Base-by-base conservation (phyloP, 352 stramenopile genomes). In the Phytophthora ohioensis region DNA sequence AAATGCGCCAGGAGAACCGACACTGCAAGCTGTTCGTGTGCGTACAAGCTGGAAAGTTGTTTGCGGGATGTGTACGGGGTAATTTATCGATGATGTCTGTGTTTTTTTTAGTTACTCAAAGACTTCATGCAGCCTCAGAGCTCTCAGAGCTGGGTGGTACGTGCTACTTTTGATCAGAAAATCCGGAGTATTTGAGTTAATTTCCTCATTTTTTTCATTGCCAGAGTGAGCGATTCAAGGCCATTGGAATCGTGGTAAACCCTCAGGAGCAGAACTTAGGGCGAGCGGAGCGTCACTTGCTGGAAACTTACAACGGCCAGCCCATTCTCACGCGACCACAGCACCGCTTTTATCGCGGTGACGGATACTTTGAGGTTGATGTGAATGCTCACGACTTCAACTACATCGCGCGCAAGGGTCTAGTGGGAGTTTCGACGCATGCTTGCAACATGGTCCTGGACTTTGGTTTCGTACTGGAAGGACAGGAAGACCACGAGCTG, bases 301-400 rank as follows among this genome's bases (percentile, higher is more conserved):
- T 95, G 3, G 87, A 95, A 61, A 92, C 87, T 0, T 95, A 95
- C 71, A 94, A 94, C 21, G 87, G 87, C 0, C 87, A 95, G 49
- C 87, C 85, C 1, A 92, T 95, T 62, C 75, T 95, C 39, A 95
- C 87, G 4, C 84, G 87, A 0, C 87, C 87, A 12, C 87, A 95
- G 69, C 87, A 95, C 35, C 81, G 75, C 8, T 95, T 95, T 64
- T 91, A 91, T 46, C 72, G 64, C 7, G 85, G 84, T 3, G 73
- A 89, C 15, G 78, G 82, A 36, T 95, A 95, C 76, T 93, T 93
- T 69, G 87, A 95, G 54, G 80, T 95, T 11, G 87, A 95, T 51
- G 85, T 95, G 34, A 86, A 95, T 51, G 87, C 84, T 4, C 87
- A 95, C 54, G 76, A 91, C 55, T 95, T 95, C 76, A 95, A 95